These are phyloP conservation scores for Xerocomellus intermedius DNA, from an alignment of 768 basidiomycete genomes.

Conservation along the genomic window DNA sequence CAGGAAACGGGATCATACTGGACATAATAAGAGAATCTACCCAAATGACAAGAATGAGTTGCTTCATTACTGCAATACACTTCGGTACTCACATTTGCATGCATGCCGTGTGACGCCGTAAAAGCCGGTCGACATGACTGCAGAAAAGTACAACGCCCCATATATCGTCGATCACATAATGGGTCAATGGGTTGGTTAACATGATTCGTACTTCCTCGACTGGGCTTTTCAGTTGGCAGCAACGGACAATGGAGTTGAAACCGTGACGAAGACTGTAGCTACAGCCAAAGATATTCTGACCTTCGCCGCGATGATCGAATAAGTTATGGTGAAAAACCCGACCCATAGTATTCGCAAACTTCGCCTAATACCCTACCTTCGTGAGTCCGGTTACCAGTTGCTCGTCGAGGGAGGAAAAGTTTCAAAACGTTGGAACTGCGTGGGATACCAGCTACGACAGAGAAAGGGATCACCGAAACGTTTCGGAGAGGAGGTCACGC, in stretches of 20 bases:
- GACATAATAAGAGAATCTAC: slow-evolving; percentile 9
- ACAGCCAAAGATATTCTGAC: background rate
- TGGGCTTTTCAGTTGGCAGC: background rate
- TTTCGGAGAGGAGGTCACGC: no score
- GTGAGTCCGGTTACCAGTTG: no score
- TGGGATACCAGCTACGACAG: no score
- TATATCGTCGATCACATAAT: background rate
- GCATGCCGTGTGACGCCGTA: slow-evolving; percentile 6
- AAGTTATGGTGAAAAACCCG: no score
- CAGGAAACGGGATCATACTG: background rate
- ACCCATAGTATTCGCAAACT: no score
- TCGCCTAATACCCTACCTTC: no score
- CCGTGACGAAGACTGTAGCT: background rate
- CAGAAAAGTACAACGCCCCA: background rate
- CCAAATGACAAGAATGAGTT: background rate
- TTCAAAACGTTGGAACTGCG: no score
- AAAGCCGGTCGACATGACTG: background rate
- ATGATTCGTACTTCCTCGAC: background rate
- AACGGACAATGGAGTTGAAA: background rate
- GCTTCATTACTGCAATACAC: background rate
- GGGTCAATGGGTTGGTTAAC: background rate
- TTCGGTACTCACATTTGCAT: slow-evolving; percentile 8
- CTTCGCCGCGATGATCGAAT: background rate
- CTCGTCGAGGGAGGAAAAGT: no score
- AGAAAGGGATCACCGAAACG: no score